Percentiles rank a stretch among this genome's conserved stretches.
phyloP scores from a whole-genome alignment of 1,284 basidiomycete species.

The Filobasidium uniguttulatum region DNA sequence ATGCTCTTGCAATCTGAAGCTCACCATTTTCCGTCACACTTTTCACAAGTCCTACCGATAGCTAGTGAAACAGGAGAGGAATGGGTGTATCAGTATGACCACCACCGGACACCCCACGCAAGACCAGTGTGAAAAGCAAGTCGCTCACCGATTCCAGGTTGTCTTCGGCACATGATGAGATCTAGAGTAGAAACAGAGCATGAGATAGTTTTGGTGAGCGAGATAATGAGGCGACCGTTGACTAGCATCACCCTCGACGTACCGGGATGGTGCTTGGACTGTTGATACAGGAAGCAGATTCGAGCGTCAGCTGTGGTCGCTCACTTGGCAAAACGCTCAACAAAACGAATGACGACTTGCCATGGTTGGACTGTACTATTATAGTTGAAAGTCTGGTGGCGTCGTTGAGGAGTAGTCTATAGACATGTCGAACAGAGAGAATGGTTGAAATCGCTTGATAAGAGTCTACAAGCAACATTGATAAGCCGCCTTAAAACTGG shows the following conservation, averaged over 20 bases:
- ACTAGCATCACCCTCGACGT: constrained; percentile 23
- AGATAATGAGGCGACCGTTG: neutral
- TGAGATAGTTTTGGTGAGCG: neutral
- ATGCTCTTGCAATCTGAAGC: constrained; percentile 20
- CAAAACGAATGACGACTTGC: too few species aligned
- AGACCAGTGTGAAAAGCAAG: too few species aligned
- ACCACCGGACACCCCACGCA: neutral
- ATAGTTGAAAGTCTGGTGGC: too few species aligned
- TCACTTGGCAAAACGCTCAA: too few species aligned
- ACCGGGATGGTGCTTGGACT: constrained; percentile 88
- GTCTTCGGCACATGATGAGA: constrained; percentile 91
- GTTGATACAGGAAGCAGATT: too few species aligned
- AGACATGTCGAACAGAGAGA: too few species aligned
- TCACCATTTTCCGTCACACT: constrained; percentile 98
- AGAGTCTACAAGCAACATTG: too few species aligned
- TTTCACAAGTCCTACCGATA: constrained; percentile 94
- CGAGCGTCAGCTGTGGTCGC: too few species aligned
- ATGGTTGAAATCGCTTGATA: too few species aligned
- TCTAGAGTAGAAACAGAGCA: constrained; percentile 41
- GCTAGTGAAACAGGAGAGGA: constrained; percentile 41
- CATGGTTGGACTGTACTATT: too few species aligned
- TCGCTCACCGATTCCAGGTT: constrained; percentile 77
- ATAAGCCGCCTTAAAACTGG: too few species aligned
- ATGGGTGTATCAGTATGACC: neutral
- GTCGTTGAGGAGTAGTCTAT: too few species aligned